Evolutionary conservation across 495 filamentous ascomycete species (phyloP), one percentile per base, ranked within the genome.

Genomic region (Halenospora varia): DNA sequence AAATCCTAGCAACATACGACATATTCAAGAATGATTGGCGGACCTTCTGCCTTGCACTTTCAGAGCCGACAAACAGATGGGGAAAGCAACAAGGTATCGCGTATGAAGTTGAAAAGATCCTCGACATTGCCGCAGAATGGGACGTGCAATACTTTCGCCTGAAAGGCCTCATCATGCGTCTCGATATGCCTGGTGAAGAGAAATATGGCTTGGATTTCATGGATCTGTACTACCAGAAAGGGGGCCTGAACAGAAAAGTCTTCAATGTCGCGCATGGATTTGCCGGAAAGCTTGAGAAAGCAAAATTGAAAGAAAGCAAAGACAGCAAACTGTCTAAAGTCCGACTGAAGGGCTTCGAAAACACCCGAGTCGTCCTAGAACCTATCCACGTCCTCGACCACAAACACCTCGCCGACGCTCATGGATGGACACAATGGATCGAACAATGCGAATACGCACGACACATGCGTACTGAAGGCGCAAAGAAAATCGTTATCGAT

Each of bases 111-210:
- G 57, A 60, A 10, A 15, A 45, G 3, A 17, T 55, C 3, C 29
- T 54, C 26, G 51, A 60, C 19, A 45, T 25, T 13, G 51, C 22
- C 2, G 57, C 57, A 1, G 41, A 41, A 23, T 39, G 26, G 19
- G 57, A 60, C 51, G n/a, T 19, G 0, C 18, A 25, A 13, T 60
- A 50, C n/a, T 60, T 60, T 23, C 57, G 51, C 3, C 17, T 24
- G 15, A 25, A 25, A 55, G 57, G 57, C 2, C 22, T 60, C 20
- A 26, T 60, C 20, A 59, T 59, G 57, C 42, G 57, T 15, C 13
- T 60, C 15, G 57, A 60, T 20, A 50, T 54, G 42, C 57, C 50
- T 17, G 50, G 50, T 10, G 57, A 60, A 20, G 22, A 48, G 10
- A 49, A 60, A 17, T 60, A 41, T 39, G 51, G 57, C 23, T 45